These are phyloP conservation scores for Trichoderma erinaceum DNA, from an alignment of 495 filamentous ascomycete species.

Conservation along the genomic window DNA sequence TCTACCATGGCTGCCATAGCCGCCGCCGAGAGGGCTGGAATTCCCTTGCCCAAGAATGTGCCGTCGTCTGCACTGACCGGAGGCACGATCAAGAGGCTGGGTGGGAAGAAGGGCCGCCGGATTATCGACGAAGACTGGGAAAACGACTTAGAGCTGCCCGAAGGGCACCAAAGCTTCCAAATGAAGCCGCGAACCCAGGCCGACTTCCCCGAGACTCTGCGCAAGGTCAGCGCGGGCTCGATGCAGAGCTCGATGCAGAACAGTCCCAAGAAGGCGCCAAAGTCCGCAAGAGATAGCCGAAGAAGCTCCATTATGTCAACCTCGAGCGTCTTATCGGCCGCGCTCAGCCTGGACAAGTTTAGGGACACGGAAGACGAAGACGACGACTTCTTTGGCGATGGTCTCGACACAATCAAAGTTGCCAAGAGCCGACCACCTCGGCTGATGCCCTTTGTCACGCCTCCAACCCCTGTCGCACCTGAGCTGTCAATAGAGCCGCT, in stretches of 20 bases:
- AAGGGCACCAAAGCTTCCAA: conserved; percentile 50
- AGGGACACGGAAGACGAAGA: conserved; percentile 54
- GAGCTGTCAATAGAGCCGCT: conserved; percentile 30
- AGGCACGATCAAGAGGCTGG: conserved; percentile 88
- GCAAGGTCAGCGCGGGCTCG: conserved; percentile 49
- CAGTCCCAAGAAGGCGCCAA: conserved; percentile 38
- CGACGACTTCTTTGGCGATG: conserved; percentile 56
- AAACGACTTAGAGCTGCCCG: conserved; percentile 81
- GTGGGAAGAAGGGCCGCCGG: conserved; percentile 71
- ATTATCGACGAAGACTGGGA: conserved; percentile 82
- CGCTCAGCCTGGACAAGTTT: conserved; percentile 52
- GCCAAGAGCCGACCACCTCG: conserved; percentile 52
- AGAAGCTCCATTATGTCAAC: conserved; percentile 23
- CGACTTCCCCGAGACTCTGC: conserved; percentile 61
- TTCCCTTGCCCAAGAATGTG: conserved; percentile 83
- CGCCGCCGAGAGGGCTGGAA: conserved; percentile 79
- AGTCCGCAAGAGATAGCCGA: conserved; percentile 17
- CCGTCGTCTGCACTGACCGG: conserved; percentile 91
- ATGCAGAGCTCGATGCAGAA: conserved; percentile 27
- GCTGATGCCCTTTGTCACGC: conserved; percentile 49
- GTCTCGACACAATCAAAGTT: conserved; percentile 59
- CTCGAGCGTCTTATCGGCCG: conserved; percentile 26
- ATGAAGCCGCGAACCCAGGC: conserved; percentile 54
- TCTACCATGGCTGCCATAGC: conserved; percentile 78
- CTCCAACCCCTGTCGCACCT: conserved; percentile 45